These are phyloP conservation scores for Cryptosporidium felis DNA, from an alignment of 169 alveolate species.

Conservation along the genomic window DNA sequence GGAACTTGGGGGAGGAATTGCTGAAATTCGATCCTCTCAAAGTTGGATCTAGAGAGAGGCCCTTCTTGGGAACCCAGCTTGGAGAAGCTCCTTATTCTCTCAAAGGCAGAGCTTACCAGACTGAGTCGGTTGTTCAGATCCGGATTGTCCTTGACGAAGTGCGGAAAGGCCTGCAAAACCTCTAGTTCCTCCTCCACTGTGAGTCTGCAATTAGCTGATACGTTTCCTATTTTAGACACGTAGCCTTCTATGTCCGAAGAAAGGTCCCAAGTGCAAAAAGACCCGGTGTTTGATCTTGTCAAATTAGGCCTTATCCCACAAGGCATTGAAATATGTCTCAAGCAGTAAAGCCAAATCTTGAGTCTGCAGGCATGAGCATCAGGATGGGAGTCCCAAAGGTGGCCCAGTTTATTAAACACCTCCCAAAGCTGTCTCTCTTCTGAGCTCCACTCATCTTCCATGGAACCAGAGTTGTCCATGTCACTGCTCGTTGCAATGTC, in stretches of 20 bases:
- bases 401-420: slow-evolving; percentile 23
- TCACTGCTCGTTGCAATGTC: slow-evolving; percentile 60
- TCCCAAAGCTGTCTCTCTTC: slow-evolving; percentile 76
- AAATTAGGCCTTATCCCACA: slow-evolving; percentile 9
- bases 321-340: slow-evolving; percentile 33
- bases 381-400: slow-evolving; percentile 75
- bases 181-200: slow-evolving; percentile 78
- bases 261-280: slow-evolving; percentile 69
- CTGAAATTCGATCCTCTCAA: slow-evolving; percentile 6
- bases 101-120: slow-evolving; percentile 41
- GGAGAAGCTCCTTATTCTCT: not conserved
- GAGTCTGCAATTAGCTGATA: slow-evolving; percentile 79
- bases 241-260: slow-evolving; percentile 69
- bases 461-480: slow-evolving; percentile 9
- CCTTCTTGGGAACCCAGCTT: not conserved
- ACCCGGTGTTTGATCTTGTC: not conserved
- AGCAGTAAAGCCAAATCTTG: slow-evolving; percentile 71
- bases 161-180: slow-evolving; percentile 74
- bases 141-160: slow-evolving; percentile 73
- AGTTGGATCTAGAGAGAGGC: not conserved
- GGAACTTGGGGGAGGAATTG: slow-evolving; percentile 71
- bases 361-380: slow-evolving; percentile 79
- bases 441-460: slow-evolving; percentile 15
- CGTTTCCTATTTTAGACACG: slow-evolving; percentile 49
- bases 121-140: slow-evolving; percentile 74